A percentile compares a stretch with the other conserved stretches of the same genome.
phyloP scores from a whole-genome alignment of 805 yeast genomes.

The Saccharomycopsis olivae region DNA sequence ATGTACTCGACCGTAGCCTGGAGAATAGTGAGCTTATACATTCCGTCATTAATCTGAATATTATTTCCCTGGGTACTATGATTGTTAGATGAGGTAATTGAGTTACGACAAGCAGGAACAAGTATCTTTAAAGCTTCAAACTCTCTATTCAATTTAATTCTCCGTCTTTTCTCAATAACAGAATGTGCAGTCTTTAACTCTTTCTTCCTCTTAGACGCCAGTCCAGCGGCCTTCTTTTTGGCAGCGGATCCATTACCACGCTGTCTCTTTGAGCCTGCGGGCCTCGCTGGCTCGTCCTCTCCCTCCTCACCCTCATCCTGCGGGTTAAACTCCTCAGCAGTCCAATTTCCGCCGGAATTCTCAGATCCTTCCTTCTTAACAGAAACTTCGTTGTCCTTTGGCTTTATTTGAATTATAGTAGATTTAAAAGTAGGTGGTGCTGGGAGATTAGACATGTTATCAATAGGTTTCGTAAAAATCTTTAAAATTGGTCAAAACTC shows the following conservation, averaged over 20 bases:
- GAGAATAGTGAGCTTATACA: constrained; percentile 72
- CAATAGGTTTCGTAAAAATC: too few species aligned
- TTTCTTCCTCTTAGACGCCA: constrained; percentile 26
- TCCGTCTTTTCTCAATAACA: constrained; percentile 67
- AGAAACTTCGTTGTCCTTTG: constrained; percentile 9
- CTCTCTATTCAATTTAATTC: constrained; percentile 72
- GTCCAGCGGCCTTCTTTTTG: neutral
- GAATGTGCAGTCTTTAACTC: constrained; percentile 56
- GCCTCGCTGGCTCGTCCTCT: too few species aligned
- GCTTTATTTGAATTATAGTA: constrained; percentile 34
- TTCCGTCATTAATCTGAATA: constrained; percentile 36
- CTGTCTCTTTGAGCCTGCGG: neutral
- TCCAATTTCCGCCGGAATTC: too few species aligned
- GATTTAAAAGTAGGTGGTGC: constrained; percentile 39
- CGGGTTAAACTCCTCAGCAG: too few species aligned
- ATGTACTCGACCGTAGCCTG: constrained; percentile 81
- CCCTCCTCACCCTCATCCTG: neutral
- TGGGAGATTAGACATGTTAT: constrained; percentile 25
- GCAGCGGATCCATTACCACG: neutral
- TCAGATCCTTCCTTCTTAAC: neutral
- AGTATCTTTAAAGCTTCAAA: constrained; percentile 70
- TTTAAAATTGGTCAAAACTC: too few species aligned
- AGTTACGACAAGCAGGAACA: constrained; percentile 67
- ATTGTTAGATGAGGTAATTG: constrained; percentile 19
- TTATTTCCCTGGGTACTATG: constrained; percentile 19